These are phyloP conservation scores for Candida saitoana DNA, from an alignment of 805 yeast species.

Conservation along the genomic window DNA sequence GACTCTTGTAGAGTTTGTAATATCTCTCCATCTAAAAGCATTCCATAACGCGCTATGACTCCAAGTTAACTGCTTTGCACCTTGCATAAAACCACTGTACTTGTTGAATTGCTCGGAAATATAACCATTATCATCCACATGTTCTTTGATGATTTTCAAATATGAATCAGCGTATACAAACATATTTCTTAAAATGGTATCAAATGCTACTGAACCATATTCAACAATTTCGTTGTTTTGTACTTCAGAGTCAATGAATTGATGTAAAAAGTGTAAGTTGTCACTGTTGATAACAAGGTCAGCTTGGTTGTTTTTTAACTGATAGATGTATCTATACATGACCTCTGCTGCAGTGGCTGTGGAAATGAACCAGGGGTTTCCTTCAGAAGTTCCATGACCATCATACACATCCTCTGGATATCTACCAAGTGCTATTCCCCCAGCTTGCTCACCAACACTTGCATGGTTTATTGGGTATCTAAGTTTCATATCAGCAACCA, in stretches of 20 bases:
- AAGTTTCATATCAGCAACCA: slow-evolving; percentile 64
- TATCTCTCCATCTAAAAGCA: slow-evolving; percentile 59
- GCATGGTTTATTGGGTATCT: slow-evolving; percentile 74
- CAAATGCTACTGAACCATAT: slow-evolving; percentile 42
- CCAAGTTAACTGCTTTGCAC: slow-evolving; percentile 89
- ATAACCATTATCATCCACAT: slow-evolving; percentile 60
- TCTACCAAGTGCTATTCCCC: slow-evolving; percentile 76
- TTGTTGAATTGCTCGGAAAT: slow-evolving; percentile 89
- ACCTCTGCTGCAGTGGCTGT: slow-evolving; percentile 68
- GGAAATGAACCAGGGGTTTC: slow-evolving; percentile 91
- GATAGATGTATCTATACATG: slow-evolving; percentile 51
- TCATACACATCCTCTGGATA: slow-evolving; percentile 91
- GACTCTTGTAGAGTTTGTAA: slow-evolving; percentile 33
- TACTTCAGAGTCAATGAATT: slow-evolving; percentile 27
- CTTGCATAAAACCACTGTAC: slow-evolving; percentile 78
- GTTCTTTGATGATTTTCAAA: slow-evolving; percentile 53
- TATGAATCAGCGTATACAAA: slow-evolving; percentile 65
- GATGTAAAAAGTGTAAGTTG: slow-evolving; percentile 26
- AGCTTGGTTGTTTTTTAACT: slow-evolving; percentile 31
- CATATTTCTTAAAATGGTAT: slow-evolving; percentile 42
- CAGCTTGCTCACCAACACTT: slow-evolving; percentile 26
- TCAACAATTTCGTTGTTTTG: slow-evolving; percentile 17
- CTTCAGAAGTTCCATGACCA: slow-evolving; percentile 67
- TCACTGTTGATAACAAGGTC: slow-evolving; percentile 42
- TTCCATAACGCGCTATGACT: slow-evolving; percentile 76